Evolutionary conservation across 805 yeast species (phyloP), one percentile per base, ranked within the genome.

Genomic region (Saccharomycopsis sp.): DNA sequence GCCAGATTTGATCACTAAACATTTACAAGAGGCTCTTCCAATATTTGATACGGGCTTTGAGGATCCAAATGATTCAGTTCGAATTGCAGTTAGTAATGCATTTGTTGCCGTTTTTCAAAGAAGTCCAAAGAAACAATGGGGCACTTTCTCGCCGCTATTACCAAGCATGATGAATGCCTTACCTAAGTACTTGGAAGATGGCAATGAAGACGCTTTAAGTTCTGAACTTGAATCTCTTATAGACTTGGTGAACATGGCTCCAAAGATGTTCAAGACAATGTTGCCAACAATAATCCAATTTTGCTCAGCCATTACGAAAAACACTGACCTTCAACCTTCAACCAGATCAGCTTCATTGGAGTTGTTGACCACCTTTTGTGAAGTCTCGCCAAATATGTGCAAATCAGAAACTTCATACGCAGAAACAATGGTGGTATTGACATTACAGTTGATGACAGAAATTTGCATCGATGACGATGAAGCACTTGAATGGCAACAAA

Each of bases 331-430:
- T 51, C 96, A 86, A 20, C 70, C 86, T 16, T 62, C 67, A 36
- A 79, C 96, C 4, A 75, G 98, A 56, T 68, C 85, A 53, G 80
- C 92, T 1, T 92, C 96, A 4, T 64, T 92, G 48, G 98, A 92
- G 62, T 69, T 92, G 43, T 66, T 87, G 51, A 84, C 95, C 4
- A 82, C 95, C 0, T 92, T 92, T 56, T 76, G 92, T 45, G 98
- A 92, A 58, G 81, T 83, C 19, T 82, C 96, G 7, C 97, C 98
- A 29, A 78, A 77, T 38, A 92, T 92, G 98, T 89, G 97, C 65
- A 83, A 83, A 56, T 63, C 76, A 23, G 84, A 84, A 51, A 69
- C 80, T 5, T 63, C 72, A 5, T 92, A 87, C 60, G 75, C 89
- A 0, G 69, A 74, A 36, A 66, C 78, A 12, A 69, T 89, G 58